Evolutionary conservation across 495 filamentous ascomycete species (phyloP).

Genomic region (Lophiotrema nucula): DNA sequence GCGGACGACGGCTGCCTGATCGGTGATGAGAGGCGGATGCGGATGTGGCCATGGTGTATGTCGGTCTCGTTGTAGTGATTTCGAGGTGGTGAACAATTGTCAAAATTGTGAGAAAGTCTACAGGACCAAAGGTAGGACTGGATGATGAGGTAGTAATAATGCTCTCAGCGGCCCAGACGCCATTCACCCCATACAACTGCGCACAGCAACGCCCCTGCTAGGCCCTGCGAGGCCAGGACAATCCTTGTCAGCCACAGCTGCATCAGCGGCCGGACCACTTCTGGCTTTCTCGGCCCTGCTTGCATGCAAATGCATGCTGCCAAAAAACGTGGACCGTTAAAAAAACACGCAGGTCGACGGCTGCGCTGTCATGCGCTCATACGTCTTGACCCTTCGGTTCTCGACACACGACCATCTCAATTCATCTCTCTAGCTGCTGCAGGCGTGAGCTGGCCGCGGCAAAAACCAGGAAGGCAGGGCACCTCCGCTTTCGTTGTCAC

Average conservation of each 20-base stretch:
- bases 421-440: slow-evolving; percentile 23
- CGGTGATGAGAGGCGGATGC: slow-evolving; percentile 21
- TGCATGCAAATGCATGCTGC: slow-evolving; percentile 28
- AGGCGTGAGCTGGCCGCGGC: slow-evolving; percentile 35
- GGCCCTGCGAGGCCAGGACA: slow-evolving; percentile 16
- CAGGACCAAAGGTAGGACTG: no score
- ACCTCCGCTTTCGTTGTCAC: neutral
- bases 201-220: slow-evolving; percentile 19
- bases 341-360: slow-evolving; percentile 23
- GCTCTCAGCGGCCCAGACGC: slow-evolving; percentile 15
- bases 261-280: slow-evolving; percentile 24
- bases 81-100: neutral
- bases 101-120: no score
- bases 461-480: neutral
- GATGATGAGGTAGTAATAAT: slow-evolving; percentile 28
- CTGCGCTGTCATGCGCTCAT: slow-evolving; percentile 36
- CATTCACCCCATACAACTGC: slow-evolving; percentile 29
- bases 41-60: slow-evolving; percentile 30
- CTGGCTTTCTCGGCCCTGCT: slow-evolving; percentile 13
- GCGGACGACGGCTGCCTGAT: slow-evolving; percentile 32
- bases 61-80: neutral
- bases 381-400: slow-evolving; percentile 27
- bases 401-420: slow-evolving; percentile 23
- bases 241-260: slow-evolving; percentile 12
- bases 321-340: slow-evolving; percentile 33